A percentile compares a stretch with the other conserved stretches of the same genome.
phyloP scores from a whole-genome alignment of 106 monocot species.

The Xerophyta viscosa region DNA sequence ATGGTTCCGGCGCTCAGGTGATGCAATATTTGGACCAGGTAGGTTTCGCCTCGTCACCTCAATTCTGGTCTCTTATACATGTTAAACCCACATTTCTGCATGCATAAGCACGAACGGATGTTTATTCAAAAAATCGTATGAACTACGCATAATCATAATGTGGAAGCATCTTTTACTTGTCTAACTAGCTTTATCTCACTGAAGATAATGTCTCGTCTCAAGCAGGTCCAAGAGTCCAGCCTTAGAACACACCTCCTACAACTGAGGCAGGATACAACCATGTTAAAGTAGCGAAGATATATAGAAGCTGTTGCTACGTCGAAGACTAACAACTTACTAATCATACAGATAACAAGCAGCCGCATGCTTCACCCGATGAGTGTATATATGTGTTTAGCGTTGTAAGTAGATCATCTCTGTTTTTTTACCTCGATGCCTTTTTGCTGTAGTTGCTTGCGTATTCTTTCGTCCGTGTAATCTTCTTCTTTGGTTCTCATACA shows the following conservation, averaged over 20 bases:
- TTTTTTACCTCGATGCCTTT: background rate
- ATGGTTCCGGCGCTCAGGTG: no score
- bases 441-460: background rate
- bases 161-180: no score
- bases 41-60: no score
- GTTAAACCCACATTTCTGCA: no score
- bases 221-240: slow-evolving; percentile 53
- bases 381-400: slow-evolving; percentile 20
- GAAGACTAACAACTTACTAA: slow-evolving; percentile 20
- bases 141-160: no score
- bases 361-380: slow-evolving; percentile 13
- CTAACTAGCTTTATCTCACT: background rate
- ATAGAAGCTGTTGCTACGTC: background rate
- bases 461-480: background rate
- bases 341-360: slow-evolving; percentile 11
- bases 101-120: no score
- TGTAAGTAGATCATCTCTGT: background rate
- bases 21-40: no score
- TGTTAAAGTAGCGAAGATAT: background rate
- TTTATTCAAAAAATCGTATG: no score
- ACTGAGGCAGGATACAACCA: slow-evolving; percentile 17
- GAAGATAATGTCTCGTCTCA: background rate
- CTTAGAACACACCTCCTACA: slow-evolving; percentile 65
- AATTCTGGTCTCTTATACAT: no score
- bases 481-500: no score